phyloP scores from a whole-genome alignment of 495 filamentous ascomycete genomes.

The Acidiella bohemica region DNA sequence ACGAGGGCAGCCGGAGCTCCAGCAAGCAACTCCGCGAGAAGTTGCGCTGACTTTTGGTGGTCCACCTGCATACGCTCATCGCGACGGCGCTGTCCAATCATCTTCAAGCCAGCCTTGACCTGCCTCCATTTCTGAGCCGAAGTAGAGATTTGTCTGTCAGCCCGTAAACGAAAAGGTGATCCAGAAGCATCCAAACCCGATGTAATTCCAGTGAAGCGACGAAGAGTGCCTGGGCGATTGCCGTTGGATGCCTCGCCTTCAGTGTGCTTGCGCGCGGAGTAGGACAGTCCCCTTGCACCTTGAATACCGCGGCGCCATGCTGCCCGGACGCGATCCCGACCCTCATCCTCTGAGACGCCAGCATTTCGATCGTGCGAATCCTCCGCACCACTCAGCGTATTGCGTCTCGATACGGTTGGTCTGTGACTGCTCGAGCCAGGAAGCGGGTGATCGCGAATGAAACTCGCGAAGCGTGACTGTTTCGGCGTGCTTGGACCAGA shows the following conservation, averaged over 20 bases:
- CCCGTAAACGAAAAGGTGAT: slow-evolving; percentile 6
- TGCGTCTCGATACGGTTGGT: slow-evolving; percentile 36
- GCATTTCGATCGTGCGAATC: slow-evolving; percentile 49
- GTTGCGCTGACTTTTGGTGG: slow-evolving; percentile 84
- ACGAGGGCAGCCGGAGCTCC: slow-evolving; percentile 85
- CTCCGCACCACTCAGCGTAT: slow-evolving; percentile 51
- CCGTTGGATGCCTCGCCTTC: too few species aligned
- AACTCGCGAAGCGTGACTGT: slow-evolving; percentile 13
- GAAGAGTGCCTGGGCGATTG: slow-evolving; percentile 48
- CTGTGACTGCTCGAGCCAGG: slow-evolving; percentile 17
- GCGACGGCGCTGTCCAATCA: slow-evolving; percentile 65
- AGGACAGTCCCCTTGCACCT: slow-evolving; percentile 42
- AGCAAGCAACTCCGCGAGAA: slow-evolving; percentile 86
- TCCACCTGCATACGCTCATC: slow-evolving; percentile 65
- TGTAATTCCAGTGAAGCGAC: slow-evolving; percentile 65
- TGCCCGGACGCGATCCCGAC: slow-evolving; percentile 54
- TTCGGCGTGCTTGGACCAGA: slow-evolving; percentile 57
- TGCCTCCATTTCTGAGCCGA: slow-evolving; percentile 76
- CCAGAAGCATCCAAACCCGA: slow-evolving; percentile 5
- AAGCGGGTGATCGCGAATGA: slow-evolving; percentile 21
- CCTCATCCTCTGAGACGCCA: slow-evolving; percentile 79
- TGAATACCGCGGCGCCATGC: slow-evolving; percentile 43
- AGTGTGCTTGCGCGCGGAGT: slow-evolving; percentile 28
- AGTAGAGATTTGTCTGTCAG: slow-evolving; percentile 51
- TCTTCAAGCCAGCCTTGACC: slow-evolving; percentile 69